phyloP scores from a whole-genome alignment of 2,329 filamentous ascomycete genomes.

The Cordyceps cicadae region DNA sequence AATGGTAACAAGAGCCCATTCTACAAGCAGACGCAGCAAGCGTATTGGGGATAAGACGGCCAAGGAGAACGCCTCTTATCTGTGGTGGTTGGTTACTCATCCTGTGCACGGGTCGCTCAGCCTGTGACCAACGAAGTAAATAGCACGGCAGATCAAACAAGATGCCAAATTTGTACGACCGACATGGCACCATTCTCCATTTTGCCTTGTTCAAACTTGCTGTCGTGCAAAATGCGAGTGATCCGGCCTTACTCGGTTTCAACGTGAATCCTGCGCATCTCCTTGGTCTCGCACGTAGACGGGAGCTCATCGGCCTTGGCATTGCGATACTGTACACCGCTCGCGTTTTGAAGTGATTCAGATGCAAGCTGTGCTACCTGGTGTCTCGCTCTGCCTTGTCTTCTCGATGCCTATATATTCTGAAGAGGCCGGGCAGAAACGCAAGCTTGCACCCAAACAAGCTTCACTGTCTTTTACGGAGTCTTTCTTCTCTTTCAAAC shows the following conservation, averaged over 20 bases:
- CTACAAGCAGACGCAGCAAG: too few relatives aligned
- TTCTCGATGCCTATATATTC: background rate
- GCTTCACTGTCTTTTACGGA: background rate
- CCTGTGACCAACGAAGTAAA: background rate
- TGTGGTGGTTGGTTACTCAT: background rate
- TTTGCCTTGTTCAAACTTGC: background rate
- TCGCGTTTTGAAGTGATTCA: conserved; percentile 5
- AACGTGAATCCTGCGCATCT: background rate
- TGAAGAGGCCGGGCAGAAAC: background rate
- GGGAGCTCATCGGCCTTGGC: background rate
- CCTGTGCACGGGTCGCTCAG: background rate
- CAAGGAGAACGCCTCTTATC: background rate
- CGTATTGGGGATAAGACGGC: too few relatives aligned
- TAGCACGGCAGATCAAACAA: conserved; percentile 11
- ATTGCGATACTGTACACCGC: background rate
- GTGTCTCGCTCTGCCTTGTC: background rate
- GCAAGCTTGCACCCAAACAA: background rate
- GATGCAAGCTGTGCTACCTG: background rate
- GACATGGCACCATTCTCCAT: background rate
- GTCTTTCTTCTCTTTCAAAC: background rate
- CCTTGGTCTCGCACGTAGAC: background rate
- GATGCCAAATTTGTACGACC: conserved; percentile 4
- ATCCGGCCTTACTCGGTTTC: conserved; percentile 2
- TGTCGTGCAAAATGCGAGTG: background rate
- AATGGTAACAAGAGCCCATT: too few relatives aligned